Base-by-base conservation (phyloP, 305 asterid genomes). In the Ilex paraguariensis region DNA sequence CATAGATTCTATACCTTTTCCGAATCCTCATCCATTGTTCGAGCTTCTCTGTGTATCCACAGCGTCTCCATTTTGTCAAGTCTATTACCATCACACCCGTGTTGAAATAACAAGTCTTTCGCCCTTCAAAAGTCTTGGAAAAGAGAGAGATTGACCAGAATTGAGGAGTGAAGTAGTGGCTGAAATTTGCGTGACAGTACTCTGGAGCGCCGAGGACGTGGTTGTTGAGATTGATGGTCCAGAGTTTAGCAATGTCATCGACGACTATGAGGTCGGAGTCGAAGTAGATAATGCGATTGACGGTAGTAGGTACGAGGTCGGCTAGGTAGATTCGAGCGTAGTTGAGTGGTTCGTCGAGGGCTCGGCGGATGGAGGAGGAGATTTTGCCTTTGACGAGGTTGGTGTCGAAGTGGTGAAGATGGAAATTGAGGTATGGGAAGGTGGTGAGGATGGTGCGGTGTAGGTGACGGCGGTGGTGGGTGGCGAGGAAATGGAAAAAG, bases 11-110 rank as follows among this genome's bases (percentile, higher is more conserved):
- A 69, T 78, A 62, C 2, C 80, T 50, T 31, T 83, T 89, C 58
- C 83, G 95, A 2, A 84, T 58, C 45, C 72, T 71, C 97, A 90
- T 90, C 97, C 97, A 87, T 54, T 83, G 68, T 66, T 87, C 91
- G 3, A 90, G 87, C 57, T 80, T 90, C 1, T 31, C 70, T 0
- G 94, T 90, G 50, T 67, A 72, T 0, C 67, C 82, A 17, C 66
- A 57, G n/a, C 11, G 48, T 5, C 97, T 70, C 97, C 97, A 90
- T 21, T 61, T 73, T 36, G 15, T 59, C 10, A 90, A 39, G 31
- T 90, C 86, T 60, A 90, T 72, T 6, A 90, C 95, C 95, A 90
- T 90, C 13, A 90, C 97, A 1, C 97, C 97, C 2, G 97, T 89
- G 81, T 89, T 89, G 78, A 89, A 89, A 13, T 89, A 89, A 31